These are phyloP conservation scores for Debaryomyces robertsiae DNA, from an alignment of 1,139 yeast genomes.

Conservation along the genomic window DNA sequence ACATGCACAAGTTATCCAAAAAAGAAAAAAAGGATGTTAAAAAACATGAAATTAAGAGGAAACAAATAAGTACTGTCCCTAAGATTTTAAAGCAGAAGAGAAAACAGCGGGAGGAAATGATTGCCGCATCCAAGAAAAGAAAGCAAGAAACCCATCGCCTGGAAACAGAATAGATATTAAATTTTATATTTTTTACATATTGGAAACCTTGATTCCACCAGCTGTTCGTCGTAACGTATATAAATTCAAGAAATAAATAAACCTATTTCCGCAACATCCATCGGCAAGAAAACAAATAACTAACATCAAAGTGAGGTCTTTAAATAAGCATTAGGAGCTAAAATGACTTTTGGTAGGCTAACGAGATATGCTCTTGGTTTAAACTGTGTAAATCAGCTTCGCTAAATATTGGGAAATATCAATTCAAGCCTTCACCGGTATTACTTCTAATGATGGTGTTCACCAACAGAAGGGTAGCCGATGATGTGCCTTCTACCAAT, in stretches of 20 bases:
- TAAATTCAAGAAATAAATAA: constrained; percentile 11
- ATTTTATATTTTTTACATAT: too few species aligned
- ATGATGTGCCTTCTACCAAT: constrained; percentile 92
- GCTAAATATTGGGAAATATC: too few species aligned
- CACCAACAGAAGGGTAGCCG: constrained; percentile 68
- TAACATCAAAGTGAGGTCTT: constrained; percentile 2
- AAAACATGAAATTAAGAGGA: constrained; percentile 62
- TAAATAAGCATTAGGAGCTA: constrained; percentile 4
- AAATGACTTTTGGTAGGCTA: background rate
- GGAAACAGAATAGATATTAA: background rate
- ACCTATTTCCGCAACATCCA: constrained; percentile 5
- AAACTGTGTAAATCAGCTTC: constrained; percentile 6
- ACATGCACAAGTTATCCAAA: constrained; percentile 67
- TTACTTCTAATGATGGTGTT: constrained; percentile 27
- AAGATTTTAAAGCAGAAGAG: constrained; percentile 65
- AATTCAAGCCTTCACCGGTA: too few species aligned
- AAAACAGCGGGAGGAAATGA: constrained; percentile 68
- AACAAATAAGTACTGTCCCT: constrained; percentile 86
- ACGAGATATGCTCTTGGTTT: constrained; percentile 2
- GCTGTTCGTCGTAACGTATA: constrained; percentile 1
- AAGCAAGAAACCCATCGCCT: constrained; percentile 28
- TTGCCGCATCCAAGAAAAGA: constrained; percentile 74
- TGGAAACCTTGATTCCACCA: too few species aligned
- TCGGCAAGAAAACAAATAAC: constrained; percentile 6
- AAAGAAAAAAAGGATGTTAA: constrained; percentile 67